Evolutionary conservation across 768 basidiomycete species (phyloP).

Genomic region (Auricularia cornea): DNA sequence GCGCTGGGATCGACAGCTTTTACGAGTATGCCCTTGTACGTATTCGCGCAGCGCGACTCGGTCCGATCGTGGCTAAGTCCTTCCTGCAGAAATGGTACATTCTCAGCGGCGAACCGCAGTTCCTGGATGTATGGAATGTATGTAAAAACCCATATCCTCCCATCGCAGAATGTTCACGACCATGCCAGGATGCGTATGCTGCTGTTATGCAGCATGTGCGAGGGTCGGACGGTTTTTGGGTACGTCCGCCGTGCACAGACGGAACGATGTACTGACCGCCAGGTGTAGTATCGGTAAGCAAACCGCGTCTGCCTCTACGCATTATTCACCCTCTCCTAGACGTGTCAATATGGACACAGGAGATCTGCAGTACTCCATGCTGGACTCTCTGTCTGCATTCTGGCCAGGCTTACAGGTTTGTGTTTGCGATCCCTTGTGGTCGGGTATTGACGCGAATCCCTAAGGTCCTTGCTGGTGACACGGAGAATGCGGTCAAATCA

Average conservation of each 20-base stretch:
- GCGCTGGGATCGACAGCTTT: slow-evolving; percentile 94
- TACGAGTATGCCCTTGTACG: slow-evolving; percentile 73
- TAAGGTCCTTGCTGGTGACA: slow-evolving; percentile 64
- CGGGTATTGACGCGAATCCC: neutral
- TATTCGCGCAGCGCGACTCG: too few species aligned
- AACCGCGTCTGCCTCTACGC: too few species aligned
- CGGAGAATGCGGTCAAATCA: slow-evolving; percentile 86
- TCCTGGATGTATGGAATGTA: slow-evolving; percentile 64
- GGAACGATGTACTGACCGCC: neutral
- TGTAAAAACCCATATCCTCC: too few species aligned
- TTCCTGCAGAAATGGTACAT: slow-evolving; percentile 66
- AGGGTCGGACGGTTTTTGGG: slow-evolving; percentile 81
- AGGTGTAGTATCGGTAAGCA: neutral
- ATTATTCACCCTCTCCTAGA: slow-evolving; percentile 45
- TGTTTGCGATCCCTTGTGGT: slow-evolving; percentile 15
- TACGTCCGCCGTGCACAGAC: slow-evolving; percentile 26
- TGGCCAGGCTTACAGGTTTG: slow-evolving; percentile 85
- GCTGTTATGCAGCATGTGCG: slow-evolving; percentile 81
- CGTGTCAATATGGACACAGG: slow-evolving; percentile 75
- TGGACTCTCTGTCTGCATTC: slow-evolving; percentile 95
- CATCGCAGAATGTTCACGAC: neutral
- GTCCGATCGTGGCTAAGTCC: too few species aligned
- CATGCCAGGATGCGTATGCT: slow-evolving; percentile 55
- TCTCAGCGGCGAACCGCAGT: slow-evolving; percentile 76
- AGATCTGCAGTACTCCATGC: slow-evolving; percentile 60